Evolutionary conservation across 805 yeast species (phyloP), one percentile per base, ranked within the genome.

Genomic region (Lipomyces yamadae): DNA sequence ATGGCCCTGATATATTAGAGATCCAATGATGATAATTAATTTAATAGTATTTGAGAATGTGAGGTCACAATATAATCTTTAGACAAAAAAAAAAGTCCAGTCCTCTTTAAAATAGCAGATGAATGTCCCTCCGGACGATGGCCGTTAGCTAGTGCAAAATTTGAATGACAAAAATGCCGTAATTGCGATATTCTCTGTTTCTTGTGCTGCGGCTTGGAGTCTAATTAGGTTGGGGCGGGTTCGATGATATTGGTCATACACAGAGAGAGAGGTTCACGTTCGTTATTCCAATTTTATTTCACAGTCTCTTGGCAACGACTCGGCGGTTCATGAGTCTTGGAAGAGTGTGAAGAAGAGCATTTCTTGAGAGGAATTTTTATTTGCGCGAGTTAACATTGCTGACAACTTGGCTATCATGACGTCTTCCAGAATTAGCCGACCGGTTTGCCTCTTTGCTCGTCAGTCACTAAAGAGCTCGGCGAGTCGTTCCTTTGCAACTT

Each of bases 401-500:
- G 48, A 24, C 10, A 1, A 15, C 48, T 6, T n/a, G 24, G 15
- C 48, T 15, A 52, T 52, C 15, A 52, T 52, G 55, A 29, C 55
- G 34, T 24, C 30, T 32, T 52, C 55, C 55, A 11, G 34, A 34
- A 52, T 52, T 52, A 52, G 55, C 55, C 55, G 55, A 52, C 55
- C 55, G 3, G 34, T 52, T 52, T 52, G 55, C 34, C 55, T 4
- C n/a, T 52, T 52, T n/a, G 55, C 34, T 15, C 55, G 55, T n/a
- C 34, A 15, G 55, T 52, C 55, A 10, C 32, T 52, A 33, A 52
- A 52, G 34, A 52, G 34, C 29, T 11, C 32, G 55, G 55, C 55
- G 29, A 30, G 6, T 18, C 58, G 58, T 13, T 30, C 30, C 24
- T 24, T 57, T 6, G 61, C 61, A 18, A 58, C 61, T 18, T 58